phyloP scores from a whole-genome alignment of 2,329 filamentous ascomycete species.

The Scedosporium boydii region DNA sequence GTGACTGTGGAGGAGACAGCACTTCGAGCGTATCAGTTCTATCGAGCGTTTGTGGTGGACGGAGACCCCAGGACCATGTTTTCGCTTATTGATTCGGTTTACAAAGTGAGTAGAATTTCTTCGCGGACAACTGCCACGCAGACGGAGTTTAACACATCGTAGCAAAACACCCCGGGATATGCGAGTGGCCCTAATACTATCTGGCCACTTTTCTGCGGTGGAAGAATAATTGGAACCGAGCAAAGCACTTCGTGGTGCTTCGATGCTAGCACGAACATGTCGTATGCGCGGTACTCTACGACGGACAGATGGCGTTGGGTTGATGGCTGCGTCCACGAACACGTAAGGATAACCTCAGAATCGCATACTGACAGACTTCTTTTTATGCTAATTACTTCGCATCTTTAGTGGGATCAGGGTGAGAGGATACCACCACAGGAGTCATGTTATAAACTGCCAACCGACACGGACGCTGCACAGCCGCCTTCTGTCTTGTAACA shows the following conservation, averaged over 20 bases:
- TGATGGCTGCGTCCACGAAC: slow-evolving; percentile 29
- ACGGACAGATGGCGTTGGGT: slow-evolving; percentile 30
- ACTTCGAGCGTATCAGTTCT: slow-evolving; percentile 27
- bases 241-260: slow-evolving; percentile 25
- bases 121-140: not conserved
- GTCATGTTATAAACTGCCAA: slow-evolving; percentile 15
- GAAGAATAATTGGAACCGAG: slow-evolving; percentile 23
- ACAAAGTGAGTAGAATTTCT: slow-evolving; percentile 18
- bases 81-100: slow-evolving; percentile 26
- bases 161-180: slow-evolving; percentile 30
- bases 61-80: slow-evolving; percentile 29
- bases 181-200: slow-evolving; percentile 23
- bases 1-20: slow-evolving; percentile 27
- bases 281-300: slow-evolving; percentile 26
- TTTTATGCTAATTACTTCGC: slow-evolving; percentile 4
- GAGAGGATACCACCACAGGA: slow-evolving; percentile 18
- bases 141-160: not conserved
- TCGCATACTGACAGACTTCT: too few species aligned
- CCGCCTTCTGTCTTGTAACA: too few species aligned
- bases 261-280: slow-evolving; percentile 28
- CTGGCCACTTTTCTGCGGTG: slow-evolving; percentile 28
- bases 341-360: slow-evolving; percentile 17
- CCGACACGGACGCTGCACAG: not conserved
- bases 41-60: slow-evolving; percentile 29
- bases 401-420: slow-evolving; percentile 23